Evolutionary conservation across 306 rosid genomes (phyloP), one percentile per base, ranked within the genome.

Genomic region (Ormosia emarginata): DNA sequence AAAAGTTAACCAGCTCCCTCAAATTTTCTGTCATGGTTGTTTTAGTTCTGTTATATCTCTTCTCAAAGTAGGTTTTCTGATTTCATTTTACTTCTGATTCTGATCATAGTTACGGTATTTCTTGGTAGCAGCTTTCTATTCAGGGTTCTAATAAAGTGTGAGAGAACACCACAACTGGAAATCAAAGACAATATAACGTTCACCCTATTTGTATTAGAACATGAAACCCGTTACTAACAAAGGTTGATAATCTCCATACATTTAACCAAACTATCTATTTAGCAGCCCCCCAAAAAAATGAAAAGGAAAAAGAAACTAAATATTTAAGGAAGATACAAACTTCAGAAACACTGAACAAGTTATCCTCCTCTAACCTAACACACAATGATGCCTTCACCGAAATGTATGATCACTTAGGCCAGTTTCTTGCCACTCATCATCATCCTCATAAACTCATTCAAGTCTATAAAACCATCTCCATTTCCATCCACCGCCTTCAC

Each of bases 381-480:
- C 34, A 40, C 32, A 40, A 67, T 40, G 13, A 67, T 6, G 13
- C 36, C 9, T 9, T n/a, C 10, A 53, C 30, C 5, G 0, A 30
- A 65, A 64, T 47, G 6, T 5, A 32, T 32, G 0, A 41, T 64
- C 2, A 81, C 36, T 80, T 77, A 83, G 9, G 67, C 50, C 1
- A 76, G 79, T 83, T 74, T 91, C 61, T 81, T 83, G 83, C 77
- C 86, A 62, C 55, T 71, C 41, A 83, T 83, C 98, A 94, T 94
- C 94, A 94, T 89, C 18, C 50, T 90, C 10, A 64, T 79, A 66
- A 94, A 94, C 81, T 94, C 98, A 11, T 91, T 75, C 12, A 94
- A 68, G 65, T 91, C 92, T 4, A 94, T 86, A 17, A 86, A 85
- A 13, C 97, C 98, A 90, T 91, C 98, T 0, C 97, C 97, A 78